Conservation (phyloP, 106 monocot species). For the Xerophyta viscosa region DNA sequence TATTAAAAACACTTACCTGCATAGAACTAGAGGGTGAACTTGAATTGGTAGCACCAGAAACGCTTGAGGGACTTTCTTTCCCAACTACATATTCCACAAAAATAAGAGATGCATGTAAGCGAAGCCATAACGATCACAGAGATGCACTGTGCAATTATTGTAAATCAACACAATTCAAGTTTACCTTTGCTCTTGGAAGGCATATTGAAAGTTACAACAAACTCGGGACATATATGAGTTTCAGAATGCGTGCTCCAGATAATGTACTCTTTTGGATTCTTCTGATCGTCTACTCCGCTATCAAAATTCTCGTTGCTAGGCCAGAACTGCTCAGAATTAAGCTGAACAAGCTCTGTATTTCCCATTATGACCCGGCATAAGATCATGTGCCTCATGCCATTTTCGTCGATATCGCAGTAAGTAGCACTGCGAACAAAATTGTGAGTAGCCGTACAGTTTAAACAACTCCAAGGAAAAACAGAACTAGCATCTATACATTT, state of each 20-base stretch:
- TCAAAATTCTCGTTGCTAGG: slow-evolving; percentile 51
- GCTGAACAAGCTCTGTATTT: slow-evolving; percentile 43
- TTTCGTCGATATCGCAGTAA: slow-evolving; percentile 64
- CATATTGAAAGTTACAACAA: slow-evolving; percentile 46
- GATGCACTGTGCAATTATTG: no score
- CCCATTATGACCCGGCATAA: slow-evolving; percentile 78
- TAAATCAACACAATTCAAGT: no score
- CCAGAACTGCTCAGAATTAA: slow-evolving; percentile 45
- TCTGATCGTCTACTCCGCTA: slow-evolving; percentile 58
- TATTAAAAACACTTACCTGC: slow-evolving; percentile 17
- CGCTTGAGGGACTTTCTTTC: slow-evolving; percentile 41
- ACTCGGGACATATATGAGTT: slow-evolving; percentile 64
- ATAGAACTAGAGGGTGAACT: slow-evolving; percentile 19
- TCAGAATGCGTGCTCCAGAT: slow-evolving; percentile 52
- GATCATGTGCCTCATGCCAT: slow-evolving; percentile 53
- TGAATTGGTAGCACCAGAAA: slow-evolving; percentile 28
- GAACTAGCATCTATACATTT: no score
- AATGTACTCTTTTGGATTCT: slow-evolving; percentile 59
- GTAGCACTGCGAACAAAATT: slow-evolving; percentile 43
- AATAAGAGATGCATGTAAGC: not conserved
- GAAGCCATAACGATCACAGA: no score
- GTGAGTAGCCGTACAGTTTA: slow-evolving; percentile 16
- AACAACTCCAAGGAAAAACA: slow-evolving; percentile 5
- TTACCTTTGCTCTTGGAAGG: slow-evolving; percentile 55
- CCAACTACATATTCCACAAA: slow-evolving; percentile 46